Evolutionary conservation across 805 yeast genomes (phyloP).

Genomic region (Candida hispaniensis): DNA sequence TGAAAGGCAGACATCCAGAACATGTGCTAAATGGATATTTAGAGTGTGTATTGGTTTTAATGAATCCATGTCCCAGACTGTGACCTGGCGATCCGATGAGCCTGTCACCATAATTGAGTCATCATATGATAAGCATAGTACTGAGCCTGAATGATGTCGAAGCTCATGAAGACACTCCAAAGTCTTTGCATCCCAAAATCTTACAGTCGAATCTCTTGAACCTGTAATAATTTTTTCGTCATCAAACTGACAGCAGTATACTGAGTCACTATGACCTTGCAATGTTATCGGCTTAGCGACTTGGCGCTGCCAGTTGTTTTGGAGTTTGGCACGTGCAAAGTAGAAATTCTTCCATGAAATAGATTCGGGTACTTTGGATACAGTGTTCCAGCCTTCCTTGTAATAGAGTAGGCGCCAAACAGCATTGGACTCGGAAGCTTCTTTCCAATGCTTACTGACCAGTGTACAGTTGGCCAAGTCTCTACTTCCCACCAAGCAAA

Average conservation of each 20-base stretch:
- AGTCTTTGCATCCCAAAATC: slow-evolving; percentile 27
- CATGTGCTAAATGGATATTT: slow-evolving; percentile 24
- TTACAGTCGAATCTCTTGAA: slow-evolving; percentile 36
- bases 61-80: slow-evolving; percentile 26
- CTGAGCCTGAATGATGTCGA: slow-evolving; percentile 24
- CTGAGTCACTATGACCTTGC: slow-evolving; percentile 72
- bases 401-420: slow-evolving; percentile 22
- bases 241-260: slow-evolving; percentile 68
- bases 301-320: slow-evolving; percentile 23
- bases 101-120: slow-evolving; percentile 27
- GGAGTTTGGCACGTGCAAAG: slow-evolving; percentile 22
- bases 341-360: slow-evolving; percentile 23
- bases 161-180: slow-evolving; percentile 19
- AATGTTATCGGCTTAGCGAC: slow-evolving; percentile 20
- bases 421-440: slow-evolving; percentile 15
- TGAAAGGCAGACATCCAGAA: slow-evolving; percentile 25
- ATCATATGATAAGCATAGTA: slow-evolving; percentile 25
- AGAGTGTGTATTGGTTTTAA: slow-evolving; percentile 23
- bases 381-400: slow-evolving; percentile 19
- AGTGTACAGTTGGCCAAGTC: slow-evolving; percentile 18
- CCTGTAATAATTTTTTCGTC: slow-evolving; percentile 70
- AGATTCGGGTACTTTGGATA: slow-evolving; percentile 16
- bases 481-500: slow-evolving; percentile 18
- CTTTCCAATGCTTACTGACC: slow-evolving; percentile 22
- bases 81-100: slow-evolving; percentile 28